phyloP scores from a whole-genome alignment of 2,329 filamentous ascomycete species.

The Dothideomycetes sp. region DNA sequence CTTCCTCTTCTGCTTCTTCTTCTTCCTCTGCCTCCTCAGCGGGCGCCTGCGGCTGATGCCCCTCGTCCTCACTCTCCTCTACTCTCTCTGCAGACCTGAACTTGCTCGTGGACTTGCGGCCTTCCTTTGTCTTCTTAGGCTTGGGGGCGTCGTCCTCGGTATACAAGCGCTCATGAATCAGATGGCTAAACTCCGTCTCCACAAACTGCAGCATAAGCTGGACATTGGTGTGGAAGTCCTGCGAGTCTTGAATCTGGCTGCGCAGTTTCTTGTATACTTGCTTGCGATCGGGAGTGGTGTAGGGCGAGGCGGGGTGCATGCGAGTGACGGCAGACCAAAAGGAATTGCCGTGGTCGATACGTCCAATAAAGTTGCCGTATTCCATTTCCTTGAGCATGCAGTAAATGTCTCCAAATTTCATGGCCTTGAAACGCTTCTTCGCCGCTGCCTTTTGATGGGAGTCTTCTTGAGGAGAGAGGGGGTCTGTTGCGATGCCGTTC shows the following conservation, averaged over 20 bases:
- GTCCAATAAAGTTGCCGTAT: constrained; percentile 3
- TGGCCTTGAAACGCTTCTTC: constrained; percentile 4
- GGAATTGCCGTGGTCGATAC: constrained; percentile 2
- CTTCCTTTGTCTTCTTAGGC: neutral
- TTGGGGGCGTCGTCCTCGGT: neutral
- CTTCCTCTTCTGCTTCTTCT: neutral
- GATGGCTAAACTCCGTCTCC: neutral
- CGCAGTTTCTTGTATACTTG: constrained; percentile 2
- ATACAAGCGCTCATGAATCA: neutral
- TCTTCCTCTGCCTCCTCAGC: constrained; percentile 1
- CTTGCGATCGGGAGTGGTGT: constrained; percentile 7
- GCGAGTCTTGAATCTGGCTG: neutral
- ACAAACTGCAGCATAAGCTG: constrained; percentile 1
- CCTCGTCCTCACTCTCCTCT: constrained; percentile 5
- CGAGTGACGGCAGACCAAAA: constrained; percentile 7
- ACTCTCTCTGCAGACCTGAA: constrained; percentile 4
- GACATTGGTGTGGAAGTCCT: constrained; percentile 1
- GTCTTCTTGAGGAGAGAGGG: neutral
- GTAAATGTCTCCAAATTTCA: constrained; percentile 10
- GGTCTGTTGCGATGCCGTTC: constrained; percentile 1
- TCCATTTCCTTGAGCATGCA: constrained; percentile 8
- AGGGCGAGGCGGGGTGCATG: neutral
- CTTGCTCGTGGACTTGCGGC: neutral
- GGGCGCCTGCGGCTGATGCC: constrained; percentile 1
- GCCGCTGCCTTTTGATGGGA: constrained; percentile 4